Base-by-base conservation (phyloP, 2,329 filamentous ascomycete genomes). In the Pestalotiopsis fici region DNA sequence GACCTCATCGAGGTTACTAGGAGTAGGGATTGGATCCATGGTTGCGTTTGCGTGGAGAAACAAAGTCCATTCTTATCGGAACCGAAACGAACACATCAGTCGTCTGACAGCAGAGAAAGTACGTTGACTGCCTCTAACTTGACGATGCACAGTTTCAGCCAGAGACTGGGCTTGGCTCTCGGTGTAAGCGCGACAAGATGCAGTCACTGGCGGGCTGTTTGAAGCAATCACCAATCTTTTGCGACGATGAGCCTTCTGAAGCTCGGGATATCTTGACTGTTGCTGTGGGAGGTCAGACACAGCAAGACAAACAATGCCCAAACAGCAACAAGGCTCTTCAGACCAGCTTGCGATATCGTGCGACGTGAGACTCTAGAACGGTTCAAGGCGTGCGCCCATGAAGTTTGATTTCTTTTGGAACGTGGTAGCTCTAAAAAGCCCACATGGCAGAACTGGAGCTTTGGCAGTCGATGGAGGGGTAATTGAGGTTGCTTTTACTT, bases 11-110 rank as follows among this genome's bases (percentile, higher is more conserved):
- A 66, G 64, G 54, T 55, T 66, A 35, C 35, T 61, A 25, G 64
- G 64, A 12, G 55, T 66, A 23, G 64, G 64, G 47, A 66, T 66
- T 23, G 27, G 35, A 35, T 66, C 57, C 64, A 66, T 66, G 27
- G 7, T 59, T 37, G 54, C 13, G 23, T 35, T 18, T 39, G 25
- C 12, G 27, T 57, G 6, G 28, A 27, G 18, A n/a, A 15, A 62
- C n/a, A 21, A 25, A n/a, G 27, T 59, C 64, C 64, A 65, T 65
- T 59, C 21, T 59, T 31, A 31, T 35, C 47, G 15, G 23, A 15
- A n/a, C 27, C 7, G 43, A 25, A 50, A 18, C 25, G 25, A 27
- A 64, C 15, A 12, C 23, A 43, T 25, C 11, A 37, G 35, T 23
- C 31, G 15, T 61, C 23, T 28, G 31, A 35, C 31, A 35, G 60